Evolutionary conservation across 495 filamentous ascomycete species (phyloP).

Genomic region (Penicillium tannophilum): DNA sequence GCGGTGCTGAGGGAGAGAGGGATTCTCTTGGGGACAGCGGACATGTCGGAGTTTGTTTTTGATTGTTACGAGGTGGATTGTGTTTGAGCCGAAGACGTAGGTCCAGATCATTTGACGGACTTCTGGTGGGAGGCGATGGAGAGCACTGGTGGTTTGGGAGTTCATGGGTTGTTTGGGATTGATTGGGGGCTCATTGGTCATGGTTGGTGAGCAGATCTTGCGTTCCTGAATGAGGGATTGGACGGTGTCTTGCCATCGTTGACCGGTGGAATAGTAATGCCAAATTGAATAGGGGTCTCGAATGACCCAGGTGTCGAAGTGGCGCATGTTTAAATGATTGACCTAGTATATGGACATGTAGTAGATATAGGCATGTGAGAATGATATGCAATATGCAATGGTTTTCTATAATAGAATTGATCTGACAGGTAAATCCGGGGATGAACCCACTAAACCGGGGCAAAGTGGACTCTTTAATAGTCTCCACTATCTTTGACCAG

Average conservation of each 20-base stretch:
- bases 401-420: neutral
- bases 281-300: slow-evolving; percentile 50
- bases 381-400: neutral
- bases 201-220: slow-evolving; percentile 41
- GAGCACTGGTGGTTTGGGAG: slow-evolving; percentile 24
- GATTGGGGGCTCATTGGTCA: slow-evolving; percentile 3
- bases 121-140: slow-evolving; percentile 51
- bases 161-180: slow-evolving; percentile 24
- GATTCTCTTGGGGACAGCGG: slow-evolving; percentile 25
- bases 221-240: slow-evolving; percentile 43
- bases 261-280: slow-evolving; percentile 47
- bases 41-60: slow-evolving; percentile 47
- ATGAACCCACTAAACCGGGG: slow-evolving; percentile 9
- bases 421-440: slow-evolving; percentile 9
- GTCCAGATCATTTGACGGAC: slow-evolving; percentile 58
- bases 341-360: too few relatives aligned
- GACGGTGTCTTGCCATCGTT: slow-evolving; percentile 44
- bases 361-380: neutral
- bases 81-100: slow-evolving; percentile 51
- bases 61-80: slow-evolving; percentile 44
- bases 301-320: slow-evolving; percentile 50
- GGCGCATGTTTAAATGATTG: slow-evolving; percentile 32
- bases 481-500: neutral
- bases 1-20: slow-evolving; percentile 35
- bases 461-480: slow-evolving; percentile 3